Evolutionary conservation across 164 flowering plant species (phyloP), one percentile per base, ranked within the genome.

Genomic region (Piper betle): DNA sequence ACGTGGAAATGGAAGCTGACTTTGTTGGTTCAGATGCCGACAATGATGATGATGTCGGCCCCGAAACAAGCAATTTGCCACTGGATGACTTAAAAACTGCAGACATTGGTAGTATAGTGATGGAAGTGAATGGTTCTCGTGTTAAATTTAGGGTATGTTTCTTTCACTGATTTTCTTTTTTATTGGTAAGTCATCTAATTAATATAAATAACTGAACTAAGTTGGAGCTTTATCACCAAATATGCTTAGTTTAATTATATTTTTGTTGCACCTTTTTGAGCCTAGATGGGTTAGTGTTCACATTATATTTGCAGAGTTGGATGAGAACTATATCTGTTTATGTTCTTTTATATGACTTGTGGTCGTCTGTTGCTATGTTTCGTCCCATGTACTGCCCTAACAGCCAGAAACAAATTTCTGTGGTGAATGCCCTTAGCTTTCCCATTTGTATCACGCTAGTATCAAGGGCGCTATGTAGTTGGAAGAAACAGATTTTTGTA

Each of bases 81-180:
- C 55, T 33, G 25, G 75, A 71, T 65, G 77, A 69, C 58, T 11
- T 53, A 25, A 69, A 73, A 59, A 77, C 72, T 65, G 78, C 60
- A 2, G 79, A 82, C 70, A 63, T 82, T 55, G 55, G 77, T 64
- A 67, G 77, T 60, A 62, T 84, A 63, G 62, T 79, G 71, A 74
- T 87, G 38, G 89, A 82, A 18, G 20, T 82, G 68, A 64, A 66
- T 37, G 78, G 72, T 62, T 60, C 77, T 65, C 82, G 78, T 20
- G 18, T 77, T 55, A 83, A 77, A 78, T 87, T 73, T 76, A 81
- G 82, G 89, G 97, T 91, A 77, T 1, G 15, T 37, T 25, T 52
- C 43, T 64, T 19, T 12, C 43, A 7, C 38, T 25, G 33, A 20
- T 13, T 46, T 13, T 33, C 8, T 20, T 39, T 50, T 25, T 12